phyloP scores from a whole-genome alignment of 768 basidiomycete genomes.

The Phylloporus arenicola region DNA sequence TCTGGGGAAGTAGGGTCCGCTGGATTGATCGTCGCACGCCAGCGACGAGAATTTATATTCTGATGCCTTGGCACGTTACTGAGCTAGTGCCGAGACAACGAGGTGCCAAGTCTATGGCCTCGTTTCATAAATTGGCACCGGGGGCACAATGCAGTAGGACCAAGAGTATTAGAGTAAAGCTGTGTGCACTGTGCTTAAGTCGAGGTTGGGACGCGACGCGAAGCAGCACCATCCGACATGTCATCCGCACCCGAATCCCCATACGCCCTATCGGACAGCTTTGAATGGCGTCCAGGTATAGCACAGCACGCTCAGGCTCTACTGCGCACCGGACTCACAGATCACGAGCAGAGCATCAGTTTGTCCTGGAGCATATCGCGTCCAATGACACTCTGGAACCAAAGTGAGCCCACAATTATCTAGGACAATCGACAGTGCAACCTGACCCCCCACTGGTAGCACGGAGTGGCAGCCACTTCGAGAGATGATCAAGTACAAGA shows the following conservation, averaged over 20 bases:
- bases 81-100: not conserved
- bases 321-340: slow-evolving; percentile 2
- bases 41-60: not conserved
- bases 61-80: not conserved
- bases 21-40: not conserved
- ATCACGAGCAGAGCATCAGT: slow-evolving; percentile 48
- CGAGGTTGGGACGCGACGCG: too few relatives aligned
- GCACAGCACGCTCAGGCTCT: not conserved
- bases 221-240: slow-evolving; percentile 12
- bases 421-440: slow-evolving; percentile 3
- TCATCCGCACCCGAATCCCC: slow-evolving; percentile 9
- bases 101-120: not conserved
- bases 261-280: slow-evolving; percentile 21
- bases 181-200: too few relatives aligned
- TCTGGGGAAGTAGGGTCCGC: not conserved
- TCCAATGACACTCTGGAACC: slow-evolving; percentile 61
- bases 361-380: slow-evolving; percentile 55
- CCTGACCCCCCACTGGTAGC: slow-evolving; percentile 32
- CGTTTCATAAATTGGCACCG: not conserved
- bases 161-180: too few relatives aligned
- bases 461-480: slow-evolving; percentile 67
- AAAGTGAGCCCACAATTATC: slow-evolving; percentile 19
- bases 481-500: slow-evolving; percentile 66
- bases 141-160: too few relatives aligned
- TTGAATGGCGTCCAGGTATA: slow-evolving; percentile 53